phyloP scores from a whole-genome alignment of 2,329 filamentous ascomycete species.

The Achaetomium macrosporum region DNA sequence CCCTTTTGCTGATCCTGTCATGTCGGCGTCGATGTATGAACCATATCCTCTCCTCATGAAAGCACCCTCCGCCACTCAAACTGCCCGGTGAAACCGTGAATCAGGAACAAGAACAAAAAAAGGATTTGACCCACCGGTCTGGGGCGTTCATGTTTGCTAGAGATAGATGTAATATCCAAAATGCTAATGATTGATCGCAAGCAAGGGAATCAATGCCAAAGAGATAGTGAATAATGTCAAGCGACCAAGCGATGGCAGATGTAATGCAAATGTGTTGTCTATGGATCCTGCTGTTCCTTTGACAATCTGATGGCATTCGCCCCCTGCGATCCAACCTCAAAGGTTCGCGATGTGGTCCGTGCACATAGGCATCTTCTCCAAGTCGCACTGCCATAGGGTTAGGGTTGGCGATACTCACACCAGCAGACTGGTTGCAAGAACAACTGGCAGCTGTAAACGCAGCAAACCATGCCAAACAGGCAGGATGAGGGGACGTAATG shows the following conservation, averaged over 20 bases:
- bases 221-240: neutral
- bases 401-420: too few relatives aligned
- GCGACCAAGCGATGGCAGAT: neutral
- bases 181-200: neutral
- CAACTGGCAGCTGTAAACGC: too few relatives aligned
- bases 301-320: too few relatives aligned
- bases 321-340: too few relatives aligned
- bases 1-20: neutral
- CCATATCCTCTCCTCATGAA: neutral
- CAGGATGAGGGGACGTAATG: too few relatives aligned
- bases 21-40: neutral
- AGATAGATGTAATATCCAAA: neutral
- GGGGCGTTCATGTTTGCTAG: conserved; percentile 24
- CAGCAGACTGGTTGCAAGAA: too few relatives aligned
- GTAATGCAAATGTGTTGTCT: too few relatives aligned
- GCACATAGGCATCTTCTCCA: too few relatives aligned
- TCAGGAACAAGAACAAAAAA: neutral
- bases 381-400: too few relatives aligned
- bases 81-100: neutral
- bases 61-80: neutral
- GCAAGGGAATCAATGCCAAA: neutral
- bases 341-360: too few relatives aligned
- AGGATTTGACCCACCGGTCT: conserved; percentile 21
- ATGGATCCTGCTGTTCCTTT: too few relatives aligned
- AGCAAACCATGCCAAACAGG: too few relatives aligned